Evolutionary conservation across 805 yeast species (phyloP).

Genomic region (Candida coquimbonensis): DNA sequence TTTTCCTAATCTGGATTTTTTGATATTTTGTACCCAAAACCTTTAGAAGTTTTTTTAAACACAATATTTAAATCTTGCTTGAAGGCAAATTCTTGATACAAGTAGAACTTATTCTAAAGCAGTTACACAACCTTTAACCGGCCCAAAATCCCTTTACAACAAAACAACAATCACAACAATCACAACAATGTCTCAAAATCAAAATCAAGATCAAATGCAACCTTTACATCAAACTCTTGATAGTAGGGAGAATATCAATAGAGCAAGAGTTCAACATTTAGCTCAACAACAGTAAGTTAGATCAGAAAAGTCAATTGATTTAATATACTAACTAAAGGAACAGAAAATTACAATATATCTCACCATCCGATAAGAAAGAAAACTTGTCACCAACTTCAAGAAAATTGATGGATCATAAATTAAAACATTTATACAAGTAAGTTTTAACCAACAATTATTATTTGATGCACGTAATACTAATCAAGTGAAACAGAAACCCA

Average conservation of each 20-base stretch:
- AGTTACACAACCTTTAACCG: too few species aligned
- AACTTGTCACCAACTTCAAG: slow-evolving; percentile 25
- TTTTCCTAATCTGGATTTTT: slow-evolving; percentile 9
- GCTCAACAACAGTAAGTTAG: slow-evolving; percentile 22
- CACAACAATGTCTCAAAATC: slow-evolving; percentile 11
- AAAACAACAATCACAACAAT: neutral
- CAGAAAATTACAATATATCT: slow-evolving; percentile 24
- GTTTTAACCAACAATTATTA: slow-evolving; percentile 1
- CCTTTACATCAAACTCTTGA: slow-evolving; percentile 25
- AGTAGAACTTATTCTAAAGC: too few species aligned
- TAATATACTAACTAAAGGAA: slow-evolving; percentile 3
- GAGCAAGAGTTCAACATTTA: slow-evolving; percentile 23
- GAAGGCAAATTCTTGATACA: too few species aligned
- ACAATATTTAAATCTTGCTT: neutral
- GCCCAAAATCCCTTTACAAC: too few species aligned
- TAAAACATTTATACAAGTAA: slow-evolving; percentile 21
- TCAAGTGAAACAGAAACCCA: slow-evolving; percentile 16
- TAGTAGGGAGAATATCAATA: slow-evolving; percentile 21
- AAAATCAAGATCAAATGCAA: slow-evolving; percentile 13
- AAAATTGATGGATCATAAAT: slow-evolving; percentile 22
- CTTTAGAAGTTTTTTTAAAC: neutral
- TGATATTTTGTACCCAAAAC: neutral
- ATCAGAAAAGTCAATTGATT: neutral
- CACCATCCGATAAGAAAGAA: slow-evolving; percentile 24
- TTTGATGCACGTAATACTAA: slow-evolving; percentile 2